A percentile compares a stretch with the other conserved stretches of the same genome.
phyloP scores from a whole-genome alignment of 2,329 filamentous ascomycete species.

The Didymella pinodella region DNA sequence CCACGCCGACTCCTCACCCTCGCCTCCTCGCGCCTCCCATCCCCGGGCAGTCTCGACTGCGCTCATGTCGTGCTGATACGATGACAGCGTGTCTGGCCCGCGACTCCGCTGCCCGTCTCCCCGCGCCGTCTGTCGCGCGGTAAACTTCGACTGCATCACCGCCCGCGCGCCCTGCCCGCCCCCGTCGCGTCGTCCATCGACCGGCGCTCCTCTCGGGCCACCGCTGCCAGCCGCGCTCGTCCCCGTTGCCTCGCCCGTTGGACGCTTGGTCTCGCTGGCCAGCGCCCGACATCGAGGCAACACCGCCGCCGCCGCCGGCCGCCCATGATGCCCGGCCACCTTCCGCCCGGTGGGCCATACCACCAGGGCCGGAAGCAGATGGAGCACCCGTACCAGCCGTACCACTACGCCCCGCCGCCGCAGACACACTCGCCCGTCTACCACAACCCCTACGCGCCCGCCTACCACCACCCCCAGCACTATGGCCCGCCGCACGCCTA shows the following conservation, averaged over 20 bases:
- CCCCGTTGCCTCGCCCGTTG: slow-evolving; percentile 50
- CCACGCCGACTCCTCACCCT: slow-evolving; percentile 12
- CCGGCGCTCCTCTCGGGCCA: slow-evolving; percentile 48
- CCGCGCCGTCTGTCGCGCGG: slow-evolving; percentile 39
- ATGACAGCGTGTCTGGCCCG: slow-evolving; percentile 40
- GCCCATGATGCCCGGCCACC: slow-evolving; percentile 73
- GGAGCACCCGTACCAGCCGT: slow-evolving; percentile 40
- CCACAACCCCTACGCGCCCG: slow-evolving; percentile 48
- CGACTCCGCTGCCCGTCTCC: slow-evolving; percentile 32
- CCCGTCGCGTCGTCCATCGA: slow-evolving; percentile 47
- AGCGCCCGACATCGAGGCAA: slow-evolving; percentile 52
- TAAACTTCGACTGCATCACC: slow-evolving; percentile 30
- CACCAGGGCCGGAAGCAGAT: slow-evolving; percentile 53
- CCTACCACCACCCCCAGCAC: slow-evolving; percentile 48
- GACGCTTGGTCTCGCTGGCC: slow-evolving; percentile 48
- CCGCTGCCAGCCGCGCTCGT: slow-evolving; percentile 12
- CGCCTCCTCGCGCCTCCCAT: slow-evolving; percentile 18
- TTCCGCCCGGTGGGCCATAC: slow-evolving; percentile 50
- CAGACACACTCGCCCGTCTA: slow-evolving; percentile 50
- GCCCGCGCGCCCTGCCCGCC: slow-evolving; percentile 62
- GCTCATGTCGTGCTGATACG: slow-evolving; percentile 49
- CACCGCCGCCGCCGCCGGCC: slow-evolving; percentile 53
- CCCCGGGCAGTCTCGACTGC: slow-evolving; percentile 40
- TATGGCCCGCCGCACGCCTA: slow-evolving; percentile 51
- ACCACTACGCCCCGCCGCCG: slow-evolving; percentile 46